Evolutionary conservation across 2,329 filamentous ascomycete genomes (phyloP).

Genomic region (Sclerotinia trifoliorum): DNA sequence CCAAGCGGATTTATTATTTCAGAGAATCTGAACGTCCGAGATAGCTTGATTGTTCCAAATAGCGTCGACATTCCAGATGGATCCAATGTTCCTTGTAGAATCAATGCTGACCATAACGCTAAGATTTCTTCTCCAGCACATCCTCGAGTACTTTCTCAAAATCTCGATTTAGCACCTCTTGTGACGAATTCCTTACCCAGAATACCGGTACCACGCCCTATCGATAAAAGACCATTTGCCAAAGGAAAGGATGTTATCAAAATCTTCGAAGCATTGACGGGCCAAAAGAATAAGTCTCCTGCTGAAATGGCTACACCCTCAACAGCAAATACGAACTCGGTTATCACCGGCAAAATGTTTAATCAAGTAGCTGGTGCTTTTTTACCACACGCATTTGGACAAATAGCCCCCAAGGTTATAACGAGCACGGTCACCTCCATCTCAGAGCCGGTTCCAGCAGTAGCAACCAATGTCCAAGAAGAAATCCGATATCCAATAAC

Average conservation of each 20-base stretch:
- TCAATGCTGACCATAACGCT: neutral
- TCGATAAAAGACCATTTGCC: neutral
- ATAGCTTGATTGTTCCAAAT: too few relatives aligned
- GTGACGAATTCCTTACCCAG: neutral
- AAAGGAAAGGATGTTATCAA: neutral
- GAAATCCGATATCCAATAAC: neutral
- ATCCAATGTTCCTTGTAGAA: too few relatives aligned
- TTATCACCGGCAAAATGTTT: neutral
- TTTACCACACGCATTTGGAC: neutral
- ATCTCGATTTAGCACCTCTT: neutral
- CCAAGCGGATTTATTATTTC: too few relatives aligned
- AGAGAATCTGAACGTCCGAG: too few relatives aligned
- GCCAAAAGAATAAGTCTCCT: neutral
- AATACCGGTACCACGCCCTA: neutral
- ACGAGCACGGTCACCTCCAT: neutral
- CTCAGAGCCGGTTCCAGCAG: neutral
- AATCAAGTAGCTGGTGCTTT: neutral
- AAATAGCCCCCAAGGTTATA: neutral
- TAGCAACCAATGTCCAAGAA: neutral
- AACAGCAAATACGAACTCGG: neutral
- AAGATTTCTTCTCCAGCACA: neutral
- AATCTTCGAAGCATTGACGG: neutral
- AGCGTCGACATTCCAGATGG: too few relatives aligned
- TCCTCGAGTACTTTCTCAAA: neutral
- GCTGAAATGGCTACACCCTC: neutral